Percentiles rank a stretch among this genome's conserved stretches.
phyloP scores from a whole-genome alignment of 345 rosid genomes.

The Psidium guajava region DNA sequence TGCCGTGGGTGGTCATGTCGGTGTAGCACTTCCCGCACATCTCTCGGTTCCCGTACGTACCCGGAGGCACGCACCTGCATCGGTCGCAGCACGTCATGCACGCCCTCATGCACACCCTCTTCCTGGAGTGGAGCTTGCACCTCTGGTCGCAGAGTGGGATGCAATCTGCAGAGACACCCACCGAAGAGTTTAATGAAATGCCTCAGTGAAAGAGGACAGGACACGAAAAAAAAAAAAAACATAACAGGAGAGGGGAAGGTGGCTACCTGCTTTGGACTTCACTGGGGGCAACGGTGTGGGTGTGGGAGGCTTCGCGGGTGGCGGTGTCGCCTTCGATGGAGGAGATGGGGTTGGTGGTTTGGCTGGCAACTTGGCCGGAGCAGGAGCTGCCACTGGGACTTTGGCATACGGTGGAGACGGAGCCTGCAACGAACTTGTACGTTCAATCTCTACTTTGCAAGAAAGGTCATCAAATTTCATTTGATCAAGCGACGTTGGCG shows the following conservation, averaged over 20 bases:
- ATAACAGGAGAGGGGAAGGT: background rate
- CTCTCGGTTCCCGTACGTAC: conserved; percentile 80
- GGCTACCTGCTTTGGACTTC: conserved; percentile 43
- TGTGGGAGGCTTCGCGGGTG: conserved; percentile 3
- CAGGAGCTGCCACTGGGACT: background rate
- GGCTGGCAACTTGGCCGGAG: background rate
- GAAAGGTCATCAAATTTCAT: background rate
- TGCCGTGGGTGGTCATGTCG: conserved; percentile 60
- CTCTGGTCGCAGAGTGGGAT: conserved; percentile 53
- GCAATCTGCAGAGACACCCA: conserved; percentile 38
- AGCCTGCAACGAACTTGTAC: background rate
- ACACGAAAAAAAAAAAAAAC: background rate
- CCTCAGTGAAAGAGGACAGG: background rate
- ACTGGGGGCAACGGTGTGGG: conserved; percentile 29
- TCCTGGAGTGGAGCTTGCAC: conserved; percentile 68
- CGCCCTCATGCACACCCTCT: conserved; percentile 55
- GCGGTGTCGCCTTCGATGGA: conserved; percentile 3
- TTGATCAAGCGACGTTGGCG: background rate
- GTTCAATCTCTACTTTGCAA: background rate
- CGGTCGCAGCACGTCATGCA: conserved; percentile 83
- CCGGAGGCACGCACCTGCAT: conserved; percentile 96
- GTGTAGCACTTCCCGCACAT: conserved; percentile 85
- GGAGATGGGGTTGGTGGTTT: conserved; percentile 13
- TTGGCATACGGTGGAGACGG: background rate
- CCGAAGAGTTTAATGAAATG: background rate